Conservation (phyloP, 495 filamentous ascomycete species). For the Apiosordaria backusii region DNA sequence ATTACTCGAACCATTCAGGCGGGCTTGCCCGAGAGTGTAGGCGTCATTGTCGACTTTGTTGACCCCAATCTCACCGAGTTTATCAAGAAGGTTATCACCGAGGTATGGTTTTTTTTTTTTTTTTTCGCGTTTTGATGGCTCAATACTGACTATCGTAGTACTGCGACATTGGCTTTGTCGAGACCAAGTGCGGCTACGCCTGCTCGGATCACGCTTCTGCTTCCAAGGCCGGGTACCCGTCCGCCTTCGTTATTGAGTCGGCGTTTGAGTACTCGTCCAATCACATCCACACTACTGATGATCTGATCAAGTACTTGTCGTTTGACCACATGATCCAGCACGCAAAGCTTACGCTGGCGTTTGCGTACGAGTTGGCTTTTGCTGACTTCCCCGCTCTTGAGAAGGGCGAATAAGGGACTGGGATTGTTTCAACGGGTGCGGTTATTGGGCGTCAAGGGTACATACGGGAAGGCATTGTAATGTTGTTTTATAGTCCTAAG, state of each 20-base stretch:
- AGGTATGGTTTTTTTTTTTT: constrained; percentile 35
- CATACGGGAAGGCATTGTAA: background rate
- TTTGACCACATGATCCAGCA: constrained; percentile 99
- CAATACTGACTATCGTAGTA: constrained; percentile 48
- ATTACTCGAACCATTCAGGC: constrained; percentile 78
- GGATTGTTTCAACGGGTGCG: constrained; percentile 2
- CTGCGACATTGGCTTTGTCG: constrained; percentile 82
- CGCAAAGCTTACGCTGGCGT: constrained; percentile 81
- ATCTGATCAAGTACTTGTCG: constrained; percentile 80
- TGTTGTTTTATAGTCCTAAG: background rate
- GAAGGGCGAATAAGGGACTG: constrained; percentile 14
- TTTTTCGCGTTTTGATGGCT: background rate
- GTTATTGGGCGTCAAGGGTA: constrained; percentile 8
- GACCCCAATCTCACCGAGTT: constrained; percentile 78
- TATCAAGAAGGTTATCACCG: constrained; percentile 82
- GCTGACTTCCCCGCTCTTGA: constrained; percentile 50
- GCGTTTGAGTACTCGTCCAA: constrained; percentile 80
- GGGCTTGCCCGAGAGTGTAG: constrained; percentile 78
- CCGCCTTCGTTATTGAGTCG: constrained; percentile 93
- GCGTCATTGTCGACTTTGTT: constrained; percentile 92
- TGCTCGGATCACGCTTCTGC: constrained; percentile 98
- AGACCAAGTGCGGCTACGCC: constrained; percentile 95
- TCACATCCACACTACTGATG: constrained; percentile 87
- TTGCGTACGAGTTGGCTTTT: constrained; percentile 85
- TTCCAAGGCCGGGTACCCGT: constrained; percentile 90